These are phyloP conservation scores for Rubroboletus pulcherrimus DNA, from an alignment of 768 basidiomycete species.

Conservation along the genomic window DNA sequence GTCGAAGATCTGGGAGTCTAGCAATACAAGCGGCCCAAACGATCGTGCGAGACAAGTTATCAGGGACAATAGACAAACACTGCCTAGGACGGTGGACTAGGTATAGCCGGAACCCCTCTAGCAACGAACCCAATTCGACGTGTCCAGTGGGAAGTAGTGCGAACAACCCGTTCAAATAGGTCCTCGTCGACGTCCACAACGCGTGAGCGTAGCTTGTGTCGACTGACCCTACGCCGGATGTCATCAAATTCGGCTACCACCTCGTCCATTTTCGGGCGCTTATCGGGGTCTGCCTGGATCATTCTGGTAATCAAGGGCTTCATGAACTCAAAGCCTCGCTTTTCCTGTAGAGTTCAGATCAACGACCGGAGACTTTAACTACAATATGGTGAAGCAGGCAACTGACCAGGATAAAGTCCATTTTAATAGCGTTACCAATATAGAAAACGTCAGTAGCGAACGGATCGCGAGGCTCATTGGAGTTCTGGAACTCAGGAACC, in stretches of 20 bases:
- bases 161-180: constrained; percentile 6
- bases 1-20: too few species aligned
- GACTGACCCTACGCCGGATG: constrained; percentile 7
- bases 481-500: constrained; percentile 36
- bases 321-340: constrained; percentile 22
- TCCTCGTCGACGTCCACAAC: constrained; percentile 19
- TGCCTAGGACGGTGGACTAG: background rate
- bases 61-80: background rate
- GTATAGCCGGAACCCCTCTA: constrained; percentile 12
- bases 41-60: background rate
- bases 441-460: constrained; percentile 45
- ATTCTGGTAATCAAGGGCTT: constrained; percentile 16
- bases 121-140: constrained; percentile 19
- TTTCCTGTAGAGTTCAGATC: background rate
- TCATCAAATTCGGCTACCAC: constrained; percentile 19
- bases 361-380: too few species aligned
- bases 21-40: background rate
- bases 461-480: constrained; percentile 28
- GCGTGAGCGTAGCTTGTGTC: constrained; percentile 27
- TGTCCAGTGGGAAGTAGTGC: constrained; percentile 20
- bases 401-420: constrained; percentile 30
- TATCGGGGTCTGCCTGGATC: constrained; percentile 19
- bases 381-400: background rate
- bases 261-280: constrained; percentile 22
- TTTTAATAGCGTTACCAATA: constrained; percentile 37